Evolutionary conservation across 169 alveolate genomes (phyloP).

Genomic region (Babesia caballi): DNA sequence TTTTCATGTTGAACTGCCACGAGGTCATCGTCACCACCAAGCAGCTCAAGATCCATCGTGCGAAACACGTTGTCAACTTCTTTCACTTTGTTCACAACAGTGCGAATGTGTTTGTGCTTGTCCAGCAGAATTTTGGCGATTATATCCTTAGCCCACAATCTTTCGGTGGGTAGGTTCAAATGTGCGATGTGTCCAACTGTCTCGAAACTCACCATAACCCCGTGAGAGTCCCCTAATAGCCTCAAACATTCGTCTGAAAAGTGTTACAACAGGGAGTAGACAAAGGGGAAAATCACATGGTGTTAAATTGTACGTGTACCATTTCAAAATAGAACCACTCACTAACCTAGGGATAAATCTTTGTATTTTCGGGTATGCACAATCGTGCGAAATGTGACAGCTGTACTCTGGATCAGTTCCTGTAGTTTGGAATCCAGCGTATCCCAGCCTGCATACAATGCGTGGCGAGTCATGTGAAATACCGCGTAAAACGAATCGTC

Average conservation of each 20-base stretch:
- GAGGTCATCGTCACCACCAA: constrained; percentile 84
- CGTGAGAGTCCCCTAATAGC: constrained; percentile 69
- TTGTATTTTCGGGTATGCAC: no score
- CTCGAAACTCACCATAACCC: constrained; percentile 83
- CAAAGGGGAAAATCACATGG: not conserved
- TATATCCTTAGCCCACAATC: constrained; percentile 74
- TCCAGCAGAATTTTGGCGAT: constrained; percentile 84
- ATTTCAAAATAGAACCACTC: not conserved
- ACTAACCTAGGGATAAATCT: constrained; percentile 5
- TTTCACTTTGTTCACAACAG: constrained; percentile 85
- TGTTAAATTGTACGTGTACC: not conserved
- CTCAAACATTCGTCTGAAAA: constrained; percentile 18
- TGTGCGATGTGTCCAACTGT: constrained; percentile 89
- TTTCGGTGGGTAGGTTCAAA: constrained; percentile 81
- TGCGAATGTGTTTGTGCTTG: constrained; percentile 80
- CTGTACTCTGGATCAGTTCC: not conserved
- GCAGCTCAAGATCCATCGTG: constrained; percentile 84
- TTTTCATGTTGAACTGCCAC: constrained; percentile 75
- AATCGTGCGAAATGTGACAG: no score
- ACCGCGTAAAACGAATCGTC: constrained; percentile 1
- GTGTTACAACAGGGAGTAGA: not conserved
- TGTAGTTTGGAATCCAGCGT: not conserved
- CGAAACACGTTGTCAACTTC: constrained; percentile 79
- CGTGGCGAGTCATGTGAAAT: not conserved
- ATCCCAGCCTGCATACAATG: not conserved